Conservation (phyloP, 371 early-diverging fungal genomes). For the Parasitella parasitica region DNA sequence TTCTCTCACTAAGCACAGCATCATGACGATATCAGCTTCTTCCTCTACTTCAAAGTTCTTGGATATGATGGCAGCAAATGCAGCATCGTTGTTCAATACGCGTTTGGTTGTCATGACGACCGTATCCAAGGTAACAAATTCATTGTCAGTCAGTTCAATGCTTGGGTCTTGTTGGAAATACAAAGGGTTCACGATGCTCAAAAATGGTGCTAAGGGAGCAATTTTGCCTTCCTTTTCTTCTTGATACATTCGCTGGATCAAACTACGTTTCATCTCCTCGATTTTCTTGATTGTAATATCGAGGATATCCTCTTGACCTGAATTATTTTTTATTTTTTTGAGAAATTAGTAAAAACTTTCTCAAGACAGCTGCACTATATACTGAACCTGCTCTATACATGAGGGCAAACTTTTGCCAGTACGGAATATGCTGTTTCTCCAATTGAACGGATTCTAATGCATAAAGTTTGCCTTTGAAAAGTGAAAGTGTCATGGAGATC, state of each 20-base stretch:
- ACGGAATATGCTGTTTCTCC: conserved; percentile 9
- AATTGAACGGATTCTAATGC: conserved; percentile 21
- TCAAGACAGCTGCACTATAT: background rate
- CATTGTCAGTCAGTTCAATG: conserved; percentile 3
- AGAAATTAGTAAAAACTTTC: background rate
- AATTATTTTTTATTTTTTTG: no score
- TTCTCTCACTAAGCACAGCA: conserved; percentile 43
- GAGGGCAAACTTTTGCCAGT: conserved; percentile 45
- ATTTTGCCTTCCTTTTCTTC: conserved; percentile 16
- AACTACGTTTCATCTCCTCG: conserved; percentile 20
- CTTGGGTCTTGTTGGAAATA: background rate
- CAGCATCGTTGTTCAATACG: conserved; percentile 21
- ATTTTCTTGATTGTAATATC: conserved; percentile 18
- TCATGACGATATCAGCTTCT: conserved; percentile 51
- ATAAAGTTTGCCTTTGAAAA: conserved; percentile 33
- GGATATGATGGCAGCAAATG: conserved; percentile 22
- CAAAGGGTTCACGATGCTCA: conserved; percentile 30
- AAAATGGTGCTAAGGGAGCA: conserved; percentile 30
- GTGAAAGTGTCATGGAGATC: conserved; percentile 33
- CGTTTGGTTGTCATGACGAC: conserved; percentile 32
- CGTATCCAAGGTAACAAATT: conserved; percentile 15
- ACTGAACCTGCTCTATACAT: conserved; percentile 50
- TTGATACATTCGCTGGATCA: conserved; percentile 27
- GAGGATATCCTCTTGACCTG: conserved; percentile 35
- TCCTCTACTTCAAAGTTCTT: conserved; percentile 44